Conservation (phyloP, 164 flowering plant species). For the Protea cynaroides region DNA sequence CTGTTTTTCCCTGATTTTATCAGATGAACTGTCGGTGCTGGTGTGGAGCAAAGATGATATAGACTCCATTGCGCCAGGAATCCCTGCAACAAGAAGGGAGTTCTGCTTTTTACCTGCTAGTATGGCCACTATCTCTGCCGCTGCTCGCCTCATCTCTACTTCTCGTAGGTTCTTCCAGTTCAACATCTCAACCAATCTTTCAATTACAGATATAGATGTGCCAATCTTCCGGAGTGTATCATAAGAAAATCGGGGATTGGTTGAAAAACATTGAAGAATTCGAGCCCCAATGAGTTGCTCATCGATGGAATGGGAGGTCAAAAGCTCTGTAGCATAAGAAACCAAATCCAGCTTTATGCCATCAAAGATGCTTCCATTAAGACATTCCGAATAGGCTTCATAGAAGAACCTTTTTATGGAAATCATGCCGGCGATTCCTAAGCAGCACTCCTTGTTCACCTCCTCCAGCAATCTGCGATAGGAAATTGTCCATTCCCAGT, state of each 20-base stretch:
- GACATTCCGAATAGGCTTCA: constrained; percentile 78
- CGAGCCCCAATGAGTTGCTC: constrained; percentile 83
- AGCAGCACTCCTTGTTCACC: neutral
- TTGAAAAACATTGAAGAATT: constrained; percentile 45
- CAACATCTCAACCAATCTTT: constrained; percentile 84
- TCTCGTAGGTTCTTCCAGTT: constrained; percentile 83
- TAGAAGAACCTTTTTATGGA: constrained; percentile 76
- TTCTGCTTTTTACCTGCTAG: constrained; percentile 84
- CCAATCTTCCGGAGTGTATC: constrained; percentile 85
- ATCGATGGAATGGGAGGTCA: constrained; percentile 62
- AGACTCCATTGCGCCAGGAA: constrained; percentile 91
- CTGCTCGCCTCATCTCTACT: constrained; percentile 69
- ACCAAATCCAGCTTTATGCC: constrained; percentile 93
- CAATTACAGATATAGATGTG: constrained; percentile 50
- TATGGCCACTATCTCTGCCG: constrained; percentile 70
- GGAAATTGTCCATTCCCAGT: constrained; percentile 79
- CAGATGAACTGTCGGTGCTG: constrained; percentile 35
- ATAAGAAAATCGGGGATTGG: constrained; percentile 39
- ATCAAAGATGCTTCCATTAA: constrained; percentile 91
- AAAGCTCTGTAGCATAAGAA: constrained; percentile 65
- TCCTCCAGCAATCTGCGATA: constrained; percentile 49
- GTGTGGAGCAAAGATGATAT: constrained; percentile 75
- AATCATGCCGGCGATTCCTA: constrained; percentile 34
- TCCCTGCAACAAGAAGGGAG: constrained; percentile 76
- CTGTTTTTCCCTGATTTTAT: constrained; percentile 54